Evolutionary conservation across 176 grass and related monocot species (phyloP), one percentile per base, ranked within the genome.

Genomic region (Dendrocalamus sinicus): DNA sequence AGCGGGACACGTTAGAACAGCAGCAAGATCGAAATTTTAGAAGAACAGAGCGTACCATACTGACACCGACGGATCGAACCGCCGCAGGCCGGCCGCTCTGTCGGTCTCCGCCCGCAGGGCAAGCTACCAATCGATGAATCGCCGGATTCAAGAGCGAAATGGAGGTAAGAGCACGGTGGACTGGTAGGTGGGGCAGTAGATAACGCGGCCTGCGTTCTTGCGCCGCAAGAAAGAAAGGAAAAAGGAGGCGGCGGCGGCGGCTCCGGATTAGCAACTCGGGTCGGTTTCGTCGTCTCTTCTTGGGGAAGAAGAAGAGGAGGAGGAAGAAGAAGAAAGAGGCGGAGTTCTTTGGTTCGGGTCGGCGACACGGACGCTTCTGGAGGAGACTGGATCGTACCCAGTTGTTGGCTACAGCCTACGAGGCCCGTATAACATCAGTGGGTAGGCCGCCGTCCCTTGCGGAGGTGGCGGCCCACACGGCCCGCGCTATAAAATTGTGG

Each of bases 181-280:
- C 0, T 35, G 37, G 67, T 12, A 9, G 39, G 43, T 1, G 40
- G 0, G 66, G 50, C 16, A 32, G 52, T 41, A 76, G 13, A 68
- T 85, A 85, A 85, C 63, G 83, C 48, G 44, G 9, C 0, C 2
- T 12, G 47, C 23, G 83, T 40, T 76, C 82, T 79, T 79, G 84
- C 3, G 52, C 37, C 30, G 84, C 75, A 71, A 70, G 75, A 78
- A 78, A 79, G 84, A 59, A 22, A 59, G 20, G 57, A 22, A 58
- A 35, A 53, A 41, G 44, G 61, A 19, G 14, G 35, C 9, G 2
- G 9, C 2, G 22, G 61, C 40, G 83, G 73, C 39, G 47, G 20
- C 2, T 58, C 20, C 55, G n/a, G 55, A 24, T 12, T 61, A 61
- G 10, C 55, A 23, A 5, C 9, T 60, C 3, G 58, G 47, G 83